Evolutionary conservation across 2,329 filamentous ascomycete genomes (phyloP), one percentile per base, ranked within the genome.

Genomic region (Pseudogymnoascus sp.): DNA sequence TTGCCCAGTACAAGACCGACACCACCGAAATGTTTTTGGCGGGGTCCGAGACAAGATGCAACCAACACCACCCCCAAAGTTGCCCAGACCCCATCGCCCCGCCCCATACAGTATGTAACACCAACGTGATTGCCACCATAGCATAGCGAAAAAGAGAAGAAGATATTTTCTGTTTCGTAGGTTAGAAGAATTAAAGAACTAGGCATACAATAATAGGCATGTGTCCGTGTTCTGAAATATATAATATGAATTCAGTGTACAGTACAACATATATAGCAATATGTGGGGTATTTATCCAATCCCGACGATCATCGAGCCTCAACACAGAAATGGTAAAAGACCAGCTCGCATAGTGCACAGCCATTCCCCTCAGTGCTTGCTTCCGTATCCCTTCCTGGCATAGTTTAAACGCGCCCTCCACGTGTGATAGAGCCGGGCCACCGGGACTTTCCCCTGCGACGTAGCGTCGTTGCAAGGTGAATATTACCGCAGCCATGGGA

Each of bases 281-380:
- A 53, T 53, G 44, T 53, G 44, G 44, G 44, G 44, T 53, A 53
- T 53, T 24, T 53, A 24, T 53, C 44, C 44, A 53, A 53, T 53
- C 44, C 44, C 31, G 24, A 31, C 44, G 44, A 53, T 53, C 44
- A 53, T 53, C 44, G 44, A 53, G 44, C 24, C 44, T 53, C 44
- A 29, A 53, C 44, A 53, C 44, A 29, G 14, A 53, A 53, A 53
- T 53, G 44, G 44, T 53, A 53, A 53, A 29, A 53, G 44, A 53
- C 44, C 44, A 24, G 24, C 44, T 53, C 44, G 44, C 24, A 29
- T 29, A 53, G 21, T 50, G 42, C 40, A 50, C 24, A 50, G 42
- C 21, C 42, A 50, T 16, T 16, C 44, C 24, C 29, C 26, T 6
- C 44, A 53, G 44, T 29, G 24, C 24, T 24, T 53, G 24, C 44